phyloP scores from a whole-genome alignment of 345 rosid species.

The Boechera divaricarpa region DNA sequence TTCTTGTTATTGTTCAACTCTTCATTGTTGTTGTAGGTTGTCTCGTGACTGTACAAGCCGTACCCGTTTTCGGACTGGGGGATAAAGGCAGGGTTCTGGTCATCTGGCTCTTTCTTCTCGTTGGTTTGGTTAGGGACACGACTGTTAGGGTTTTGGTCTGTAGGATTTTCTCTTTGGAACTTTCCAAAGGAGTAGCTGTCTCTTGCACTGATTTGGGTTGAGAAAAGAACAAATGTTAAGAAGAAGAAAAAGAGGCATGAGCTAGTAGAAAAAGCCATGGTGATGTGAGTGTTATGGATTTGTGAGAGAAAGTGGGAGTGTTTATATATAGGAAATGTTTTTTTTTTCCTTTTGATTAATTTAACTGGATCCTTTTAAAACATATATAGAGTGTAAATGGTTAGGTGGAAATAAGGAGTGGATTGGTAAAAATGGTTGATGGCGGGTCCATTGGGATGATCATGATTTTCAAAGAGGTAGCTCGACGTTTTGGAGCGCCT shows the following conservation, averaged over 20 bases:
- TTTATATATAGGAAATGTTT: constrained; percentile 15
- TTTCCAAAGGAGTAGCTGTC: constrained; percentile 44
- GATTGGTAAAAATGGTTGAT: constrained; percentile 26
- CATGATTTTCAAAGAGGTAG: constrained; percentile 38
- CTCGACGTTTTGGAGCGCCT: constrained; percentile 19
- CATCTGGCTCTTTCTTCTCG: constrained; percentile 32
- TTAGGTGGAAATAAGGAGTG: constrained; percentile 35
- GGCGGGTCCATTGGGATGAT: constrained; percentile 23
- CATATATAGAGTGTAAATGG: constrained; percentile 10
- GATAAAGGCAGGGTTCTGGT: constrained; percentile 42
- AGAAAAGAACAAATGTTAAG: constrained; percentile 28
- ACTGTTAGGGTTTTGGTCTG: constrained; percentile 25
- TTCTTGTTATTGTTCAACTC: constrained; percentile 18
- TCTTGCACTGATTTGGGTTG: constrained; percentile 44
- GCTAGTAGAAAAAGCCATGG: constrained; percentile 44
- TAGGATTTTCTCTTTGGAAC: constrained; percentile 23
- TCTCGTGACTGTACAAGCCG: constrained; percentile 45
- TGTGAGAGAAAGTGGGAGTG: constrained; percentile 24
- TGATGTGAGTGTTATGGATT: constrained; percentile 24
- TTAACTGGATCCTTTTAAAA: not conserved
- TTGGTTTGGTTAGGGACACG: constrained; percentile 27
- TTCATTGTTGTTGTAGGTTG: constrained; percentile 40
- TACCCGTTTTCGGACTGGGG: constrained; percentile 38
- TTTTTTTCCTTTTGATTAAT: not conserved
- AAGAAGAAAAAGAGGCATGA: constrained; percentile 33